Evolutionary conservation across 2,329 filamentous ascomycete species (phyloP).

Genomic region (Phoma herbarum): DNA sequence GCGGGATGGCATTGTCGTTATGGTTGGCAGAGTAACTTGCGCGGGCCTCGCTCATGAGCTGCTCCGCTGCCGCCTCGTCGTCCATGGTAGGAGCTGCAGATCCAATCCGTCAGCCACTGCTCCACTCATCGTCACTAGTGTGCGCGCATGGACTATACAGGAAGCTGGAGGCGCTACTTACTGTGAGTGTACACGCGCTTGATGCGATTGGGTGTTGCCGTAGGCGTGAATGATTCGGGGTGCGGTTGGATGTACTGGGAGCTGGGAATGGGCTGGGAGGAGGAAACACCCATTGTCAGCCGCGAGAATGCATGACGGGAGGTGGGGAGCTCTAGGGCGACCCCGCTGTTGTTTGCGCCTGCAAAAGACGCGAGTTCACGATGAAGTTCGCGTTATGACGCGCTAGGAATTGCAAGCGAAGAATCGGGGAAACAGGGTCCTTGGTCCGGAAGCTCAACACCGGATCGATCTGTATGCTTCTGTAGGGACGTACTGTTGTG

Average conservation of each 20-base stretch:
- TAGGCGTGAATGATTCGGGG: neutral
- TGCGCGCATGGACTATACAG: neutral
- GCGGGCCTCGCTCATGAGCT: constrained; percentile 31
- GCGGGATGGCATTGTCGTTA: constrained; percentile 9
- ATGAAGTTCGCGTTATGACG: constrained; percentile 10
- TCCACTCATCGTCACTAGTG: neutral
- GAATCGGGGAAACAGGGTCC: neutral
- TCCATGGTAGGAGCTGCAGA: constrained; percentile 30
- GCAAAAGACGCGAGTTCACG: constrained; percentile 6
- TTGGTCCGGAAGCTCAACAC: neutral
- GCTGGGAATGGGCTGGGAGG: constrained; percentile 27
- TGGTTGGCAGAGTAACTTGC: constrained; percentile 7
- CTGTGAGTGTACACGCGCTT: constrained; percentile 25
- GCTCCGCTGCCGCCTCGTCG: constrained; percentile 32
- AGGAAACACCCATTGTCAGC: constrained; percentile 28
- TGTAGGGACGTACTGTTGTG: too few species aligned
- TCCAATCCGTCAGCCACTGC: constrained; percentile 22
- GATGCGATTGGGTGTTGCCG: constrained; percentile 19
- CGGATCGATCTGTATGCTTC: neutral
- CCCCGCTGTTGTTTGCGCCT: constrained; percentile 4
- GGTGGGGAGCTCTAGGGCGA: constrained; percentile 1
- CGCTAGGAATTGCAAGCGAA: neutral
- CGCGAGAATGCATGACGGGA: neutral
- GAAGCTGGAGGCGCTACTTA: constrained; percentile 22
- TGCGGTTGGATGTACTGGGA: constrained; percentile 7